phyloP scores from a whole-genome alignment of 164 flowering plant species.

The grape (Vitis vinifera) region DNA sequence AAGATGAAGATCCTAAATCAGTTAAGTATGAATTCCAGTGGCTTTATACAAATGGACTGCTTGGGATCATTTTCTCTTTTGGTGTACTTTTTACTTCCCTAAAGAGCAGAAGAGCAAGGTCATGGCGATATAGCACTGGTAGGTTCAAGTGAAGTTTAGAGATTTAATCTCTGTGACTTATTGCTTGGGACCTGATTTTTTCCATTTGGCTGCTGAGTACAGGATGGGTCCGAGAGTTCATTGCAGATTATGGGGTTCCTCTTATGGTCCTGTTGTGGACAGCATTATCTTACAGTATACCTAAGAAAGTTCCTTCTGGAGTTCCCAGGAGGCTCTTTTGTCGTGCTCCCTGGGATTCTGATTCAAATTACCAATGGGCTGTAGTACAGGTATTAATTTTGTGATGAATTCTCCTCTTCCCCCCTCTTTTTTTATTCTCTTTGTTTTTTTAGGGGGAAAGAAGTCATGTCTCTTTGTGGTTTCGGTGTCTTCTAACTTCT shows the following conservation, averaged over 20 bases:
- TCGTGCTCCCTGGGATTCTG: slow-evolving; percentile 28
- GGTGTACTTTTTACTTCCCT: slow-evolving; percentile 51
- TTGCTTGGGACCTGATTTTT: neutral
- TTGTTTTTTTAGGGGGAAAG: too few species aligned
- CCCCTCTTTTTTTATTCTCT: too few species aligned
- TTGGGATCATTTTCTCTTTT: slow-evolving; percentile 48
- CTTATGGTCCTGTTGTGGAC: slow-evolving; percentile 47
- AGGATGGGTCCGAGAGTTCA: slow-evolving; percentile 32
- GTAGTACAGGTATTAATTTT: slow-evolving; percentile 21
- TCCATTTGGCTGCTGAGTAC: neutral
- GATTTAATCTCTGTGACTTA: neutral
- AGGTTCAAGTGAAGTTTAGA: slow-evolving; percentile 4
- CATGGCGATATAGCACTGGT: slow-evolving; percentile 67
- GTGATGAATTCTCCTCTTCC: neutral
- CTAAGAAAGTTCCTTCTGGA: slow-evolving; percentile 29
- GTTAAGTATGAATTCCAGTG: slow-evolving; percentile 46
- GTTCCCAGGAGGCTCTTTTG: slow-evolving; percentile 40
- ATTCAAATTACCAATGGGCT: slow-evolving; percentile 26
- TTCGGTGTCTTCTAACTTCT: too few species aligned
- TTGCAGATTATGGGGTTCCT: slow-evolving; percentile 50
- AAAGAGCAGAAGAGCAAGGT: slow-evolving; percentile 55
- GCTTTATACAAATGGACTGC: slow-evolving; percentile 60
- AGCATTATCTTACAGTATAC: slow-evolving; percentile 25
- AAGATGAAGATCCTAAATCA: slow-evolving; percentile 26
- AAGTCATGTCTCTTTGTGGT: too few species aligned